A percentile compares a stretch with the other conserved stretches of the same genome.
Evolutionary conservation across 2,329 filamentous ascomycete genomes (phyloP).

Genomic region (Ophiognomonia clavigignenti-juglandacearum): DNA sequence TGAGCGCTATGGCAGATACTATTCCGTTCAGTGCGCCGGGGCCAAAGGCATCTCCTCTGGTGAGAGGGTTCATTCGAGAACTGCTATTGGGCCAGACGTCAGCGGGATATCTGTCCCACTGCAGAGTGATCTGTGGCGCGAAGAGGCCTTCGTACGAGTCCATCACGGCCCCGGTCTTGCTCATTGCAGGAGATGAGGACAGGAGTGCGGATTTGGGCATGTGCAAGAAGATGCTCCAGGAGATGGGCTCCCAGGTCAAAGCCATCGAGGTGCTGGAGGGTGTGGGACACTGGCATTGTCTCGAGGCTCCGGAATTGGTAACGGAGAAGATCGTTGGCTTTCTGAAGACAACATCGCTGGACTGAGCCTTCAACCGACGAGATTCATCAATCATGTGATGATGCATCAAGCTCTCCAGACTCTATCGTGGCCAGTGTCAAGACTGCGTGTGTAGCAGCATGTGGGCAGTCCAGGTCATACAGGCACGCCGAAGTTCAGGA

Average conservation of each 20-base stretch:
- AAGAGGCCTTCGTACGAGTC: slow-evolving; percentile 46
- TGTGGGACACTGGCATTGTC: slow-evolving; percentile 13
- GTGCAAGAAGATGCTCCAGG: slow-evolving; percentile 9
- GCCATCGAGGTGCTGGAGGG: slow-evolving; percentile 4
- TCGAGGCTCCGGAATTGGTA: slow-evolving; percentile 4
- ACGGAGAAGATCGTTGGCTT: slow-evolving; percentile 2
- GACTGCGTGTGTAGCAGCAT: too few species aligned
- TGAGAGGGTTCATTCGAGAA: slow-evolving; percentile 30
- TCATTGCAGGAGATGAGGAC: slow-evolving; percentile 12
- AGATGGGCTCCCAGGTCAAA: neutral
- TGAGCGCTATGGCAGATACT: slow-evolving; percentile 9
- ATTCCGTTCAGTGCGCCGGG: slow-evolving; percentile 30
- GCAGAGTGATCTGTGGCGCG: slow-evolving; percentile 28
- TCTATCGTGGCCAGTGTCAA: too few species aligned
- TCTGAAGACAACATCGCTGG: too few species aligned
- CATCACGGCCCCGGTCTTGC: slow-evolving; percentile 45
- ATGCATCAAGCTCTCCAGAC: too few species aligned
- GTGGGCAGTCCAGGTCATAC: too few species aligned
- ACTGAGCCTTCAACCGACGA: too few species aligned
- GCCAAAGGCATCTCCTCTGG: slow-evolving; percentile 23
- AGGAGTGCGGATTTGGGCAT: slow-evolving; percentile 4
- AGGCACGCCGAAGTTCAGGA: too few species aligned
- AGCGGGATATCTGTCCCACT: slow-evolving; percentile 31
- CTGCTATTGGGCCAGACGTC: slow-evolving; percentile 29
- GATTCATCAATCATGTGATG: too few species aligned